Conservation (phyloP, 768 basidiomycete species). For the Fomitopsis serialis region DNA sequence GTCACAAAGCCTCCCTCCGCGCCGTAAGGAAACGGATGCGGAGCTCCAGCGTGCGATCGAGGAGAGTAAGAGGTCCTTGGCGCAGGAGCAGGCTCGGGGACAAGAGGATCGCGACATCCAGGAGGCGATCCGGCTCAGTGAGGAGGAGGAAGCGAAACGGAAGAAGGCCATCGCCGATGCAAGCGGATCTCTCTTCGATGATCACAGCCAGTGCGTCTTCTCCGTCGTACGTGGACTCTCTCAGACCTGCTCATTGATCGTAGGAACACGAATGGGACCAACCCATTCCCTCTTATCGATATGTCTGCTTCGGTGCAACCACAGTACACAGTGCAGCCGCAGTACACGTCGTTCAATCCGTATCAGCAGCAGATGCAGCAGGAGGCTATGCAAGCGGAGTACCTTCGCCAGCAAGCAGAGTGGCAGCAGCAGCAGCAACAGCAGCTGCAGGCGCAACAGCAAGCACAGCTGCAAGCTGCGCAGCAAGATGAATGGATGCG, state of each 20-base stretch:
- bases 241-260: neutral
- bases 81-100: constrained; percentile 59
- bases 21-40: constrained; percentile 57
- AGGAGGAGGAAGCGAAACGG: constrained; percentile 85
- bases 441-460: constrained; percentile 36
- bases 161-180: constrained; percentile 66
- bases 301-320: constrained; percentile 63
- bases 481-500: constrained; percentile 53
- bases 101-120: constrained; percentile 82
- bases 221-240: neutral
- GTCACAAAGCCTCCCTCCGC: constrained; percentile 21
- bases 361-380: constrained; percentile 92
- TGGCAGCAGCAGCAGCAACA: constrained; percentile 66
- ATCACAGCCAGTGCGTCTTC: constrained; percentile 67
- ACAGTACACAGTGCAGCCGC: constrained; percentile 77
- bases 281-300: constrained; percentile 60
- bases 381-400: constrained; percentile 65
- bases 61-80: constrained; percentile 73
- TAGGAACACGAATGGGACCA: constrained; percentile 24
- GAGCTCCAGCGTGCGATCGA: constrained; percentile 85
- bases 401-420: constrained; percentile 54
- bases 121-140: constrained; percentile 77
- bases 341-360: constrained; percentile 91
- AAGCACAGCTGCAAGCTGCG: constrained; percentile 42
- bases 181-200: constrained; percentile 82